Base-by-base conservation (phyloP, 2,329 filamentous ascomycete species). In the Cercospora nicotianae region DNA sequence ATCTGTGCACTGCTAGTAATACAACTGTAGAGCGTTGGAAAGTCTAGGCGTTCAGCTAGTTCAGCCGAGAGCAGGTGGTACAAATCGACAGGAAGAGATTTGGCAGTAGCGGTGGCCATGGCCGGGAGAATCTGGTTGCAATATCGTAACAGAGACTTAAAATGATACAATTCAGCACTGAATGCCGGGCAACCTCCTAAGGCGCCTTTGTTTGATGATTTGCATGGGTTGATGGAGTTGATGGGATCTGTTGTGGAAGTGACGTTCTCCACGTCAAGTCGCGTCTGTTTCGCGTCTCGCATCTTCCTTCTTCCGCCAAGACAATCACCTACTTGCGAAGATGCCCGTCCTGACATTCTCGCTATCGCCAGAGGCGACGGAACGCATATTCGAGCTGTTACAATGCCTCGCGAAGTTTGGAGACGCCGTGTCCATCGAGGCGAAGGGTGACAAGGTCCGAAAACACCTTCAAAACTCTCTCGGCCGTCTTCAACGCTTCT, bases 361-460 rank as follows among this genome's bases (percentile, higher is more conserved):
- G 0, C 82, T 94, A 64, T 90, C 85, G 73, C 90, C 91, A 66
- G 90, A 93, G 72, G 89, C 89, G 33, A 87, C 92, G 53, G 83
- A 84, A 6, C 87, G 87, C 60, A 83, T 94, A 55, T 90, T 92
- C 73, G 91, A 94, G 78, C 86, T 89, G 26, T 85, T 94, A 66
- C 83, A 88, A 23, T 94, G 91, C 77, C 84, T 94, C 28, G 87
- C 87, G 75, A 93, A 92, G 79, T 94, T 94, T 81, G 91, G 89
- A 77, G 91, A 94, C 73, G 87, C 90, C 57, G 91, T 94, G 20
- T 91, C 88, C 28, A 83, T 94, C 48, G 91, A 94, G 78, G 90
- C 90, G 36, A 85, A 86, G 73, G 87, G 85, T 70, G 89, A 92
- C 74, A 87, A 86, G 77, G 90, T 91, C 79, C 30, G 77, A 65